Conservation (phyloP, 2,329 filamentous ascomycete genomes). For the Epichloe baconii region DNA sequence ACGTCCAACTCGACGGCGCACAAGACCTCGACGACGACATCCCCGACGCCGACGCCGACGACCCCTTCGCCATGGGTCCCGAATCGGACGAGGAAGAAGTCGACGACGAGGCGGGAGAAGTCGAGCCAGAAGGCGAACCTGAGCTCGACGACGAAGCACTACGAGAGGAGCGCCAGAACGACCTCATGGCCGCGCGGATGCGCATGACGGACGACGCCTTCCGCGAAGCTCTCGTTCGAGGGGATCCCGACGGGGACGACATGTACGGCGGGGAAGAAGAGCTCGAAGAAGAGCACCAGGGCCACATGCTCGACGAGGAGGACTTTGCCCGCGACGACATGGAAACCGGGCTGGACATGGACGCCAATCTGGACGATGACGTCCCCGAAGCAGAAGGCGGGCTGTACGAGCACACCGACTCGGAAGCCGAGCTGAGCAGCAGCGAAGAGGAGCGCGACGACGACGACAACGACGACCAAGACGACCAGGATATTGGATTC, state of each 20-base stretch:
- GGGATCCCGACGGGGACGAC: conserved; percentile 32
- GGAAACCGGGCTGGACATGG: conserved; percentile 35
- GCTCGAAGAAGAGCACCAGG: conserved; percentile 39
- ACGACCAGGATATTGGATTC: conserved; percentile 23
- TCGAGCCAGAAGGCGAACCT: conserved; percentile 25
- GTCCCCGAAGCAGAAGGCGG: conserved; percentile 52
- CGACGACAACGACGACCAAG: conserved; percentile 10
- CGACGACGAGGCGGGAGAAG: conserved; percentile 25
- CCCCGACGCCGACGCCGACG: conserved; percentile 44
- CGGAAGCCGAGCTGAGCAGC: conserved; percentile 49
- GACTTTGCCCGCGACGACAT: conserved; percentile 32
- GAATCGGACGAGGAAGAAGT: conserved; percentile 27
- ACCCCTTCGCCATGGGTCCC: conserved; percentile 36
- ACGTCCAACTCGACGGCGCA: conserved; percentile 41
- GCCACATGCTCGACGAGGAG: conserved; percentile 51
- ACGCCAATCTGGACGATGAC: conserved; percentile 57
- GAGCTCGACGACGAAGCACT: conserved; percentile 27
- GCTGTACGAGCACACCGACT: conserved; percentile 68
- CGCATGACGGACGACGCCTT: conserved; percentile 48
- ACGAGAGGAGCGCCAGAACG: conserved; percentile 32
- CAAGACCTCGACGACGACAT: conserved; percentile 61
- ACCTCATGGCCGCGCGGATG: conserved; percentile 37
- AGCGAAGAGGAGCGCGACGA: conserved; percentile 22
- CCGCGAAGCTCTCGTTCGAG: conserved; percentile 42
- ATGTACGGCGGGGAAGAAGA: conserved; percentile 42